Conservation (phyloP, 2,329 filamentous ascomycete species). For the Claviceps quebecensis region DNA sequence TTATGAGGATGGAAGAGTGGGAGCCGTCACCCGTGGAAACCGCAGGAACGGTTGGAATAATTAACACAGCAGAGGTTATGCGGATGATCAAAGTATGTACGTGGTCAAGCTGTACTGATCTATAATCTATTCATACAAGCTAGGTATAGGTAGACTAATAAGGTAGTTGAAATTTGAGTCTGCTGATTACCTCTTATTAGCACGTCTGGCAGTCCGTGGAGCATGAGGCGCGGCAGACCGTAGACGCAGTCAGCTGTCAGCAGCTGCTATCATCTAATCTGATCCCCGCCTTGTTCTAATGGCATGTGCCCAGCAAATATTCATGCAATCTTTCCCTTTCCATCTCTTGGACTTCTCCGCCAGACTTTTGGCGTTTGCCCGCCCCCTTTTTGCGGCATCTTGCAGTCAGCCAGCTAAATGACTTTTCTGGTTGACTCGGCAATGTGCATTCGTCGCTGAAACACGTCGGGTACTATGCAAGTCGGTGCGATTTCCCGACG, state of each 20-base stretch:
- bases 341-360: neutral
- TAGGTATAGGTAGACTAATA: too few species aligned
- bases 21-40: too few species aligned
- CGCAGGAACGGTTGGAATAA: too few species aligned
- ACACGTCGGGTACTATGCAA: constrained; percentile 7
- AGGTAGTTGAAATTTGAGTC: too few species aligned
- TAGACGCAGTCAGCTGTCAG: neutral
- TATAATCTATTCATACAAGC: too few species aligned
- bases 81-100: too few species aligned
- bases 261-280: neutral
- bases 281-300: neutral
- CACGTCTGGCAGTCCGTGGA: too few species aligned
- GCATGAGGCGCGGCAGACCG: too few species aligned
- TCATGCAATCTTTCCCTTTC: neutral
- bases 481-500: neutral
- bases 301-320: neutral
- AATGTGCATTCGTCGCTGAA: constrained; percentile 13
- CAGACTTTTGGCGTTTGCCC: neutral
- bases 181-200: too few species aligned
- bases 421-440: constrained; percentile 11
- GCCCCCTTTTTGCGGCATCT: neutral
- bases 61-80: too few species aligned
- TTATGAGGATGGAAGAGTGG: neutral
- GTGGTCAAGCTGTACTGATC: too few species aligned
- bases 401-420: neutral